A percentile compares a stretch with the other conserved stretches of the same genome.
Evolutionary conservation across 2,329 filamentous ascomycete species (phyloP).

Genomic region (Gremmenia infestans): DNA sequence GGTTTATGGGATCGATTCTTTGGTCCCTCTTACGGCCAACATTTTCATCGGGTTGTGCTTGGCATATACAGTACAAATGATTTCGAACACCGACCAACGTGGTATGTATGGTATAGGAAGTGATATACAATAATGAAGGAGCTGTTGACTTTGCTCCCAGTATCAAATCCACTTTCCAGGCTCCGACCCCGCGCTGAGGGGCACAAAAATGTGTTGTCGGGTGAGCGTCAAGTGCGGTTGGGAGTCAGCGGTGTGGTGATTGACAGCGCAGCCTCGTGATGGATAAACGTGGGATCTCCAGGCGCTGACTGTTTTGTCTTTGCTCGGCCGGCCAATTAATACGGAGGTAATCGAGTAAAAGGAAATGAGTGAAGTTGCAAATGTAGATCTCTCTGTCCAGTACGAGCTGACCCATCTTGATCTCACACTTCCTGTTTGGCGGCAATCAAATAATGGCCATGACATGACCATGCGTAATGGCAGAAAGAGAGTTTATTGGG

Average conservation of each 20-base stretch:
- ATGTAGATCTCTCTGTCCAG: neutral
- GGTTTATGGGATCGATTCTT: constrained; percentile 2
- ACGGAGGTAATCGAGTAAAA: neutral
- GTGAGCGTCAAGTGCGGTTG: neutral
- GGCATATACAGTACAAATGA: neutral
- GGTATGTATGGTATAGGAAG: neutral
- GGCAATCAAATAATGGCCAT: no score
- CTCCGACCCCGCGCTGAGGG: neutral
- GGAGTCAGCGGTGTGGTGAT: neutral
- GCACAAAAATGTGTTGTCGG: neutral
- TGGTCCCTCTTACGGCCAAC: constrained; percentile 3
- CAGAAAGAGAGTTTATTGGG: neutral
- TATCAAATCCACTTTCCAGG: neutral
- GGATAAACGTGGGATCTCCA: neutral
- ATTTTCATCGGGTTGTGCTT: constrained; percentile 4
- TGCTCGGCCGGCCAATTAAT: neutral
- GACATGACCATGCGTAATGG: neutral
- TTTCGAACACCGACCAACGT: neutral
- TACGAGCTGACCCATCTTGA: neutral
- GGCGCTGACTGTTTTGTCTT: neutral
- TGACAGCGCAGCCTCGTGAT: neutral
- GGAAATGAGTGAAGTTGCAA: neutral
- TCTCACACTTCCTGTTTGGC: no score
- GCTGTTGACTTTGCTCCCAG: no score
- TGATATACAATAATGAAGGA: neutral